Evolutionary conservation across 805 yeast genomes (phyloP), one percentile per base, ranked within the genome.

Genomic region (Saturnispora sekii): DNA sequence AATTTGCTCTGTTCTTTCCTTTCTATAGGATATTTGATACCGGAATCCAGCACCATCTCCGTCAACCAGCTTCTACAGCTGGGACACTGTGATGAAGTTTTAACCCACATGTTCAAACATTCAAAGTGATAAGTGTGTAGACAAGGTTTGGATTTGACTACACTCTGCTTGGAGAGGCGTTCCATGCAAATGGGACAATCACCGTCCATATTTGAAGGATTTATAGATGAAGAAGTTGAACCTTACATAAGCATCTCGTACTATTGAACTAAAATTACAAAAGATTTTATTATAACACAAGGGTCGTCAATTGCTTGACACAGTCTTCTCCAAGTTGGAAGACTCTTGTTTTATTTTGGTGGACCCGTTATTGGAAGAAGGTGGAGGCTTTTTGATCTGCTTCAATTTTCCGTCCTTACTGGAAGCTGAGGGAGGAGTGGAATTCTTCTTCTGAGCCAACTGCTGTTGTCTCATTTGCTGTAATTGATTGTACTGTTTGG

Each of bases 401-500:
- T 33, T 40, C 10, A 7, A 12, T 15, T 29, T 38, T 7, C 18
- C 34, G 32, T 38, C 41, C 10, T 38, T 33, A 8, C 31, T 38
- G 10, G 21, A 34, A 15, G 15, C 33, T 10, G 36, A 11, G 5
- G 38, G 45, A 21, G 45, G 45, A 11, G 45, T 31, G 5, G 15
- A 6, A 5, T 11, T 28, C 28, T 44, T 41, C 40, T 56, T 63
- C 39, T 57, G 63, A 38, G 56, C 65, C 41, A 56, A 66, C 51
- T 62, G 68, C 51, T 66, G 72, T 40, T 60, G 64, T 28, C 56
- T 49, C 37, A 54, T 17, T 32, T 54, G 53, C 44, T 61, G 64
- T 32, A 59, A 62, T 12, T 53, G 61, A 9, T 57, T 43, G 63
- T 80, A 62, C 76, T 88, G 64, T 32, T 63, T 81, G 79, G 53